Base-by-base conservation (phyloP, 2,329 filamentous ascomycete genomes). In the Coniochaeta pulveracea region DNA sequence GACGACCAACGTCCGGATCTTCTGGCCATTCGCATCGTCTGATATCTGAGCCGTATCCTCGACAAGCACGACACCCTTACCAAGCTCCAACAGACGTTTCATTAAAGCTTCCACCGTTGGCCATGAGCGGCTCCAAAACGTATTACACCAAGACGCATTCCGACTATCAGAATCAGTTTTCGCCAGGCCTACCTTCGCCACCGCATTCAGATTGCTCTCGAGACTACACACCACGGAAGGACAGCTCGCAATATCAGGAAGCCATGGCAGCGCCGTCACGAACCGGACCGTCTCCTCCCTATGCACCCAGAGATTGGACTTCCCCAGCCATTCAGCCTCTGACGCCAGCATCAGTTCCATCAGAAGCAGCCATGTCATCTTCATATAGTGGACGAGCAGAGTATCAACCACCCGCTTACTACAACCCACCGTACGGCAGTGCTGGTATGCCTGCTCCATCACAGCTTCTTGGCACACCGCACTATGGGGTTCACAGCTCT, bases 21-120 rank as follows among this genome's bases (percentile, higher is more conserved):
- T 31, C 28, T 22, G 18, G 28, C 18, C 28, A 17, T 31, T 19
- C 14, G 15, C 18, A 22, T 22, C 28, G 19, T 12, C 28, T 31
- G n/a, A 31, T 31, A 6, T 19, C 28, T 8, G 10, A 12, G 5
- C 22, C 28, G 14, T 15, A 9, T 7, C n/a, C 28, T n/a, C 16
- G 5, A 9, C n/a, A n/a, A n/a, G n/a, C n/a, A n/a, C 28, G 28
- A 21, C 18, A 18, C 15, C 9, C 28, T 3, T 21, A 31, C n/a
- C 18, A 5, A 19, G 15, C 5, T 31, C 18, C 28, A 14, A 31
- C 18, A 4, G 19, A 22, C 8, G 18, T 31, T 12, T 31, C 18
- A 9, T 19, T 31, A 10, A 31, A n/a, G 10, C 15, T 31, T 10
- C 28, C 28, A 19, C 28, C 28, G 18, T 22, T 31, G 28, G 16